Evolutionary conservation across 495 filamentous ascomycete species (phyloP), one percentile per base, ranked within the genome.

Genomic region (Glarea lozoyensis): DNA sequence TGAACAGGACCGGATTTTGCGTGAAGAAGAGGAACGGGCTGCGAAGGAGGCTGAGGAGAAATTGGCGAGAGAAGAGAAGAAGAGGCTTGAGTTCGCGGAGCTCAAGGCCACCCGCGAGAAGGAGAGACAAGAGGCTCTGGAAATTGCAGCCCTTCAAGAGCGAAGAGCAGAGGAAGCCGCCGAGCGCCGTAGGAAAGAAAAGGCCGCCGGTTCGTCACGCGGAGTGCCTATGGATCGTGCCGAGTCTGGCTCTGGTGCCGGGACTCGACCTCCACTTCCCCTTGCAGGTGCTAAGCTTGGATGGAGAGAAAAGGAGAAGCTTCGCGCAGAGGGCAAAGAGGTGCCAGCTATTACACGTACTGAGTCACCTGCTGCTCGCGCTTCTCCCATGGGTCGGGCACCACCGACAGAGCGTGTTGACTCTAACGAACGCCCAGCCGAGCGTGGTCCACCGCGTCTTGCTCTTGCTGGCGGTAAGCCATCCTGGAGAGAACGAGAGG

Each of bases 401-500:
- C 19, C 42, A 18, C 52, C 33, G 41, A 50, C 49, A 17, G 55
- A 55, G 23, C 70, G 70, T 23, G 62, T 69, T 34, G 72, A 69
- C 49, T 56, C 53, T 11, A 53, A 40, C 22, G 79, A 80, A 43
- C 66, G 73, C 31, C 63, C 70, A 20, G 24, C 41, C 9, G 43
- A 55, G n/a, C 61, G 48, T 24, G 75, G 70, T 16, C 76, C 82
- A 38, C 85, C 87, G 16, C 78, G 76, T 47, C 72, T 93, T 58
- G 68, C 70, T 44, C 69, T 94, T 43, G 68, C 73, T 40, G 79
- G 78, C 44, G 67, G 60, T 55, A 79, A 78, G 60, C 65, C 76
- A 24, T 77, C 70, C 54, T 95, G 88, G 88, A 82, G 88, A 63
- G 88, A 95, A n/a, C 76, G 86, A 33, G 68, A 85, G 61, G 84